Evolutionary conservation across 805 yeast species (phyloP).

Genomic region (Kodamaea jinghongensis): DNA sequence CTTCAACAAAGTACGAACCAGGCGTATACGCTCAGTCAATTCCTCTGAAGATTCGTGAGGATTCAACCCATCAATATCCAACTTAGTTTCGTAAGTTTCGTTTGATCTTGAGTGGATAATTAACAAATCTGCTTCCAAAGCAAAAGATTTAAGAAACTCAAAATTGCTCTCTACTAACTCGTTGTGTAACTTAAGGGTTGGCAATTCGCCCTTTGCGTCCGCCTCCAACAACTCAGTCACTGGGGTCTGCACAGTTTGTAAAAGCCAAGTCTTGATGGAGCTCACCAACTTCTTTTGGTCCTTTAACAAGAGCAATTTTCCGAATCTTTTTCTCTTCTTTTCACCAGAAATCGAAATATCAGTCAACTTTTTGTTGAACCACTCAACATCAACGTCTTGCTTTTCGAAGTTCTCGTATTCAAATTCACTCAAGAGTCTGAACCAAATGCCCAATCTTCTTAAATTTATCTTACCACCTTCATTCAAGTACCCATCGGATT

Average conservation of each 20-base stretch:
- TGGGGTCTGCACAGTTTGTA: conserved; percentile 30
- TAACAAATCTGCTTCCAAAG: conserved; percentile 63
- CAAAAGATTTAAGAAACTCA: conserved; percentile 61
- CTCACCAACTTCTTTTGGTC: conserved; percentile 77
- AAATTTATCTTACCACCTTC: conserved; percentile 80
- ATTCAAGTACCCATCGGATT: conserved; percentile 79
- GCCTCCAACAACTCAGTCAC: conserved; percentile 34
- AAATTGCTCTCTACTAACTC: conserved; percentile 48
- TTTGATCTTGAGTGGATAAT: conserved; percentile 61
- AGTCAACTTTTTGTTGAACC: conserved; percentile 86
- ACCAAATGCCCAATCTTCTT: conserved; percentile 68
- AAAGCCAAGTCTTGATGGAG: conserved; percentile 48
- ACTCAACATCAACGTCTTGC: conserved; percentile 78
- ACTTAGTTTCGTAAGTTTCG: conserved; percentile 53
- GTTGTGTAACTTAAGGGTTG: conserved; percentile 40
- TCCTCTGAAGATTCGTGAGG: conserved; percentile 69
- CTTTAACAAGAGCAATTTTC: conserved; percentile 61
- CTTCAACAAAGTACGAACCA: conserved; percentile 54
- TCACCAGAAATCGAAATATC: conserved; percentile 73
- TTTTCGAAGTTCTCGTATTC: conserved; percentile 86
- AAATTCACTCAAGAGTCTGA: conserved; percentile 70
- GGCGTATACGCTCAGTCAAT: conserved; percentile 49
- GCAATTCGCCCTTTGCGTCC: conserved; percentile 27
- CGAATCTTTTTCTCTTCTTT: conserved; percentile 60
- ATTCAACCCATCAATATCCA: conserved; percentile 73